Evolutionary conservation across 2,329 filamentous ascomycete genomes (phyloP).

Genomic region (Dactylonectria macrodidyma): DNA sequence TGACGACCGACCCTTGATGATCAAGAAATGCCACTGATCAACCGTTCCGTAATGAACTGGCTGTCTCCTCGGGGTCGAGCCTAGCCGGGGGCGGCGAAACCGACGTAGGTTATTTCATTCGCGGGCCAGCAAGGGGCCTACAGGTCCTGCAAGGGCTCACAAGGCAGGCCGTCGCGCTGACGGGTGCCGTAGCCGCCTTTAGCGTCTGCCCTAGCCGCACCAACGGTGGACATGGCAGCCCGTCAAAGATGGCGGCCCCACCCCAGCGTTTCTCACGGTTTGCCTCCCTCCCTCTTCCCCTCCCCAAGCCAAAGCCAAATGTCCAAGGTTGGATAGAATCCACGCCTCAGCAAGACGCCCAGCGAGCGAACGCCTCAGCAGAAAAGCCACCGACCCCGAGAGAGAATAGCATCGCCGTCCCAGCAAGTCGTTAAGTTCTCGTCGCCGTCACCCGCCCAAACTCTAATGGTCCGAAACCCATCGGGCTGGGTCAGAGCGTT

Average conservation of each 20-base stretch:
- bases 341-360: neutral
- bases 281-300: conserved; percentile 5
- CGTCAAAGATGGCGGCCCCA: conserved; percentile 41
- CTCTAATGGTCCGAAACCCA: conserved; percentile 48
- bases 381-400: conserved; percentile 4
- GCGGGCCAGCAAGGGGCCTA: conserved; percentile 21
- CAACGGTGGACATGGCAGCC: conserved; percentile 44
- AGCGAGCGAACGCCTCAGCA: neutral
- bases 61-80: conserved; percentile 29
- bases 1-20: neutral
- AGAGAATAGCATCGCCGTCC: conserved; percentile 36
- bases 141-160: conserved; percentile 19
- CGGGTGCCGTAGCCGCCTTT: conserved; percentile 48
- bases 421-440: conserved; percentile 13
- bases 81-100: conserved; percentile 36
- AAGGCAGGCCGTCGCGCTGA: conserved; percentile 44
- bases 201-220: conserved; percentile 46
- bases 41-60: conserved; percentile 33
- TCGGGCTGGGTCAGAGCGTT: conserved; percentile 48
- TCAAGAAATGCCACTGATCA: conserved; percentile 25
- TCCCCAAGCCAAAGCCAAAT: too few species aligned
- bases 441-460: conserved; percentile 41
- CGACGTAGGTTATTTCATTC: conserved; percentile 40
- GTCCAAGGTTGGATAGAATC: too few species aligned
- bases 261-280: conserved; percentile 38